Evolutionary conservation across 2,329 filamentous ascomycete species (phyloP).

Genomic region (Didymella keratinophila): DNA sequence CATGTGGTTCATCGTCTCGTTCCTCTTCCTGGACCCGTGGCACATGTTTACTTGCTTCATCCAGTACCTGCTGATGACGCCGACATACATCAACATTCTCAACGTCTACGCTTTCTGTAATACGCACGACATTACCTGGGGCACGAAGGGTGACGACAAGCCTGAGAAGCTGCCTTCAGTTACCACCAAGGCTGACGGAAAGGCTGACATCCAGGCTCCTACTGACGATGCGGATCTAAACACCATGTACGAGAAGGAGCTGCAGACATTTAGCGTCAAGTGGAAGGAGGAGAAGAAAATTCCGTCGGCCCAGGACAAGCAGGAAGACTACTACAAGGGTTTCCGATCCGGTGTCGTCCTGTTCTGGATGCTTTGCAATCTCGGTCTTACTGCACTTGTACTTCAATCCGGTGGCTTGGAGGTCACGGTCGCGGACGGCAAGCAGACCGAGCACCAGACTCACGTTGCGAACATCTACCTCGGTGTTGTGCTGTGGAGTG

Average conservation of each 20-base stretch:
- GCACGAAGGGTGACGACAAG: constrained; percentile 97
- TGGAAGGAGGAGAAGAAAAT: constrained; percentile 73
- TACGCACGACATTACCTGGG: constrained; percentile 97
- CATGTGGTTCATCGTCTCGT: constrained; percentile 88
- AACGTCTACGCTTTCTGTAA: constrained; percentile 99
- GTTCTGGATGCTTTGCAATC: constrained; percentile 96
- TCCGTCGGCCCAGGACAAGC: constrained; percentile 73
- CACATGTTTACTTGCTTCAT: constrained; percentile 96
- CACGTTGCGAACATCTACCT: constrained; percentile 81
- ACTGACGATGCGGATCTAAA: constrained; percentile 96
- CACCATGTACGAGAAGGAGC: constrained; percentile 88
- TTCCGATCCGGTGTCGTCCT: constrained; percentile 92
- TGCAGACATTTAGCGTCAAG: constrained; percentile 77
- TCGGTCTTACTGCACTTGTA: constrained; percentile 85
- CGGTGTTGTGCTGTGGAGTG: constrained; percentile 85
- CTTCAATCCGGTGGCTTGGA: constrained; percentile 85
- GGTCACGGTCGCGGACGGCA: constrained; percentile 49
- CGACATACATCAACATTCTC: constrained; percentile 96
- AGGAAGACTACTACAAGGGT: constrained; percentile 98
- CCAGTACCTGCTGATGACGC: constrained; percentile 93
- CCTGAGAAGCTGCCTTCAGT: constrained; percentile 88
- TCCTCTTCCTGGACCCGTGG: constrained; percentile 98
- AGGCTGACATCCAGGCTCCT: constrained; percentile 85
- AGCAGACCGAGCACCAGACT: constrained; percentile 55
- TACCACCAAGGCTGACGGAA: constrained; percentile 90